phyloP scores from a whole-genome alignment of 2,329 filamentous ascomycete genomes.

The Xylaria sp. region DNA sequence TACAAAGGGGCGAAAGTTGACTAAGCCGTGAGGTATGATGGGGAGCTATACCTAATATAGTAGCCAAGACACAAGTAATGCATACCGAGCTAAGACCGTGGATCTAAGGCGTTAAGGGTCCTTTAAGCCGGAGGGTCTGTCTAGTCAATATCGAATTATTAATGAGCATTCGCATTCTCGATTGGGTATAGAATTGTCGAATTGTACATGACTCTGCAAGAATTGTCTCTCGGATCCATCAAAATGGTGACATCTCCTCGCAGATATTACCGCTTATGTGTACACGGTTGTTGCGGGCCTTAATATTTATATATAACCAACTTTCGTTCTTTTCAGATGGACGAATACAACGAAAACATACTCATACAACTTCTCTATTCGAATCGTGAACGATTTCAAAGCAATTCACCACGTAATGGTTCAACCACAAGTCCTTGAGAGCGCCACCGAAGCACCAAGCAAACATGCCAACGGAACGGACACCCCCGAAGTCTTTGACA shows the following conservation, averaged over 20 bases:
- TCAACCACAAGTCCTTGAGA: slow-evolving; percentile 13
- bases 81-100: slow-evolving; percentile 15
- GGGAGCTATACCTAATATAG: slow-evolving; percentile 31
- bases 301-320: slow-evolving; percentile 8
- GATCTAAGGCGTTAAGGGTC: not conserved
- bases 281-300: no score
- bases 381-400: slow-evolving; percentile 2
- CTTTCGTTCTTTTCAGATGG: slow-evolving; percentile 9
- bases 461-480: slow-evolving; percentile 21
- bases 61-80: slow-evolving; percentile 38
- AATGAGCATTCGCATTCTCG: not conserved
- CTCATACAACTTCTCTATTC: not conserved
- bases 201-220: slow-evolving; percentile 20
- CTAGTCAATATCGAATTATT: slow-evolving; percentile 4
- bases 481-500: slow-evolving; percentile 31
- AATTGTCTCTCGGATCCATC: not conserved
- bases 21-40: no score
- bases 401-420: slow-evolving; percentile 5
- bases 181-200: slow-evolving; percentile 20
- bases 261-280: no score
- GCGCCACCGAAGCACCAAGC: slow-evolving; percentile 20
- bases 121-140: not conserved
- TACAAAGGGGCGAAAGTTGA: no score
- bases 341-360: not conserved
- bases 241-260: not conserved